Evolutionary conservation across 108 stramenopile genomes (phyloP), one percentile per base, ranked within the genome.

Genomic region (Discostella stelligeroides): DNA sequence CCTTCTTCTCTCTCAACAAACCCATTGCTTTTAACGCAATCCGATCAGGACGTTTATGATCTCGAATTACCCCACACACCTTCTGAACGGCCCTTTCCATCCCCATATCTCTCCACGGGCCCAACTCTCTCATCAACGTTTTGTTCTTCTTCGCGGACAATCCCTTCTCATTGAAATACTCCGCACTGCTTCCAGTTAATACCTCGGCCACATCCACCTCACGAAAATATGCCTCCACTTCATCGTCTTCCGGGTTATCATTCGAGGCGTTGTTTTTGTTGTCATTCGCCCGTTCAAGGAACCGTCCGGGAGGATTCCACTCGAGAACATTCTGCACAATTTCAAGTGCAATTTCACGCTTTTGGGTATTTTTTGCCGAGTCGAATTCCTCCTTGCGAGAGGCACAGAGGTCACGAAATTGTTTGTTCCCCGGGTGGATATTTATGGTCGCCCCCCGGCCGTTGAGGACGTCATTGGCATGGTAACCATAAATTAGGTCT

Each of bases 381-480:
- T 85, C 87, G 53, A 91, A 88, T 15, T 83, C 73, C 7, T 76
- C 66, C 54, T 91, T 91, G 67, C 84, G 81, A 24, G 71, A 30
- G 48, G 82, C 84, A 71, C 86, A 86, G 20, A 87, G 24, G 7
- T 77, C 81, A 11, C 90, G 73, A 69, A 88, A 88, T 43, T 64
- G 68, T 25, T 68, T 71, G 63, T 91, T 91, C 6, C 90, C 90
- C 13, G 73, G 71, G 56, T 87, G 87, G 50, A 68, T 72, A 75
- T 91, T 91, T 23, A 87, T 77, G n/a, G 69, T 82, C n/a, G 90
- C 90, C 10, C 87, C 87, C 20, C 90, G 77, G 14, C 90, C 90
- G 25, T 37, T 63, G 8, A 91, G 76, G 2, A 91, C 81, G 58
- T 90, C 87, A 38, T 74, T 65, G 30, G 68, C 67, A 20, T 65